These are phyloP conservation scores for Linum trigynum DNA, from an alignment of 345 rosid genomes.

Conservation along the genomic window DNA sequence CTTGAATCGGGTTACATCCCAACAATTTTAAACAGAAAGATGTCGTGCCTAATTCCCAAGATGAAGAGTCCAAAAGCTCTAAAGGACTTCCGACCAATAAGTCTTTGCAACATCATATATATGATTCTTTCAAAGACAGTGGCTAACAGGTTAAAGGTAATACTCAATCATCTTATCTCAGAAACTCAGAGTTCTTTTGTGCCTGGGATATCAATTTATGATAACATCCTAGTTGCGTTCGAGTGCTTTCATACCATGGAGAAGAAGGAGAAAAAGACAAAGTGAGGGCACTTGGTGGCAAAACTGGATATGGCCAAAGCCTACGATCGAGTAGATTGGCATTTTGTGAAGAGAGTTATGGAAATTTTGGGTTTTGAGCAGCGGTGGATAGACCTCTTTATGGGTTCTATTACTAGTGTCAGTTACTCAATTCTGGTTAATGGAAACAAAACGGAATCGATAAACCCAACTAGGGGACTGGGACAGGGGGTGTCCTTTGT, in stretches of 20 bases:
- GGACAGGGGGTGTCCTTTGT: neutral
- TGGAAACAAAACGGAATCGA: neutral
- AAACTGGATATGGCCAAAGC: neutral
- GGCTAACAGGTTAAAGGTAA: neutral
- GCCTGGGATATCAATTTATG: neutral
- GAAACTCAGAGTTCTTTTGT: too few relatives aligned
- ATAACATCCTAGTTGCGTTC: neutral
- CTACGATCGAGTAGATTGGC: neutral
- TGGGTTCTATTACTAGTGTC: too few relatives aligned
- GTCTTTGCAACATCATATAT: neutral
- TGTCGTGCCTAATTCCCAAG: too few relatives aligned
- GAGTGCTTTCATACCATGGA: neutral
- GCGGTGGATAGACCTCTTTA: neutral
- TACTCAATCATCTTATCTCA: neutral
- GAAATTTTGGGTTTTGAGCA: neutral
- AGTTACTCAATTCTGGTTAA: too few relatives aligned
- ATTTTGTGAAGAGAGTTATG: too few relatives aligned
- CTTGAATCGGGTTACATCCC: neutral
- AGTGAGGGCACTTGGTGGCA: neutral
- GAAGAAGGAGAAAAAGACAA: neutral
- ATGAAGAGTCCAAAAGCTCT: neutral
- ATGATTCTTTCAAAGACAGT: neutral
- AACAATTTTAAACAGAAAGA: too few relatives aligned
- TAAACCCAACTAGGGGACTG: neutral
- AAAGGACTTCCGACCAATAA: neutral